Evolutionary conservation across 2,329 filamentous ascomycete genomes (phyloP), one percentile per base, ranked within the genome.

Genomic region (Colletotrichum sidae): DNA sequence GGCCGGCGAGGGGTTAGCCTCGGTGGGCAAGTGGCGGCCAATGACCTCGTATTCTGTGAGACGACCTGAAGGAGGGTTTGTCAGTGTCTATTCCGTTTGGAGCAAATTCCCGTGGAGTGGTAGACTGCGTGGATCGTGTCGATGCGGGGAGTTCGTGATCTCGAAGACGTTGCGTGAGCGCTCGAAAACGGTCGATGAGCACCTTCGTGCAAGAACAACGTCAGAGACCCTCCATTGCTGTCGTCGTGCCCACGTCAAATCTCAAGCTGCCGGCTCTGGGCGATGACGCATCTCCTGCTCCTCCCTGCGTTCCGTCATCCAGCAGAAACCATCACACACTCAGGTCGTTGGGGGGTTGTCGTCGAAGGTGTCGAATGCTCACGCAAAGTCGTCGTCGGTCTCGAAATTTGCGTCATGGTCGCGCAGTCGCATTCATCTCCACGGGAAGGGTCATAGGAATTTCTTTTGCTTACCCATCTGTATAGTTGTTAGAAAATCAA

Each of bases 31-130:
- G 86, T 97, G 95, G 86, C 96, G 95, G 87, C 96, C 96, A 82
- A 99, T 97, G 88, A 99, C 95, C 91, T 98, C 96, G 90, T 97
- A 99, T 91, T 99, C 96, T 84, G 94, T 92, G 87, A 99, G 94
- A 90, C 96, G 96, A 93, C 94, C 96, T 99, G 83, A 52, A 52
- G 51, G 8, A 58, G 65, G 69, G 74, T 78, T 70, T 78, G 80
- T 78, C 47, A 51, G 38, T 44, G 58, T 33, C 52, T 38, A 25
- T 25, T 25, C 25, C 25, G 25, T 25, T 25, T 25, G 3, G 25
- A 25, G 4, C 25, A 25, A 25, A 25, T 25, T 25, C 25, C 25
- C 25, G 25, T 25, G 25, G 25, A 25, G 25, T 25, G 25, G 25
- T 25, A 25, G 25, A 25, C 25, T 25, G 25, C 25, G 25, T 25